Percentiles rank a stretch among this genome's conserved stretches.
Evolutionary conservation across 2,329 filamentous ascomycete genomes (phyloP).

Genomic region (Calonectria pseudoturangicola): DNA sequence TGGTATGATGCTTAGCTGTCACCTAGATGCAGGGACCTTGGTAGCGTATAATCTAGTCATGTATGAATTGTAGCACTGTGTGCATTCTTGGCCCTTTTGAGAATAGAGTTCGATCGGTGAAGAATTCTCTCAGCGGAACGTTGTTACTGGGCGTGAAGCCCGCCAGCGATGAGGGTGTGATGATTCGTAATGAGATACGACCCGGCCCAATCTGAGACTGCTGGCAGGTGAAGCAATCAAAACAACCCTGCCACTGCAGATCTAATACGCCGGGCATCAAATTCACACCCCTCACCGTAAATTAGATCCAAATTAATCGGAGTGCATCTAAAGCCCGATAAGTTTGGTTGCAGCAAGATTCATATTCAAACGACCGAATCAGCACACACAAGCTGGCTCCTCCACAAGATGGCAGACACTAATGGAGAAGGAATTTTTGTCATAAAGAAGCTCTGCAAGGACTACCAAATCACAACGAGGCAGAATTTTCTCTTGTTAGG

Average conservation of each 20-base stretch:
- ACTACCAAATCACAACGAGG: background rate
- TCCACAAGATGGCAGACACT: background rate
- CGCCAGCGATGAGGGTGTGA: background rate
- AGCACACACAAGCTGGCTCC: background rate
- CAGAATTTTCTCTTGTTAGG: background rate
- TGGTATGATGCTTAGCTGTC: conserved; percentile 18
- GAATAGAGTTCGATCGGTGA: conserved; percentile 29
- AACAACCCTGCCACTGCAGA: background rate
- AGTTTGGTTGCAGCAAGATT: background rate
- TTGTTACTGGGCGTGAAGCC: background rate
- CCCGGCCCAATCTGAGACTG: background rate
- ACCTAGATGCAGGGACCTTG: conserved; percentile 26
- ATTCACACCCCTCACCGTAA: conserved; percentile 17
- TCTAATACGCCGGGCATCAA: background rate
- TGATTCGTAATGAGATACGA: conserved; percentile 22
- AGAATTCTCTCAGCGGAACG: background rate
- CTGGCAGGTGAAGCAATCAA: background rate
- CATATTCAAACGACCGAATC: conserved; percentile 7
- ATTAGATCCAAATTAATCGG: background rate
- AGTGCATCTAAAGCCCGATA: background rate
- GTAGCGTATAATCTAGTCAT: conserved; percentile 8
- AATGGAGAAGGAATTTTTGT: too few relatives aligned
- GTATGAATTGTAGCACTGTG: conserved; percentile 17
- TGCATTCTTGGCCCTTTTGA: conserved; percentile 17
- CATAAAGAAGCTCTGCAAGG: too few relatives aligned